Conservation (phyloP, 2,329 filamentous ascomycete genomes). For the Bipolaris bicolor region DNA sequence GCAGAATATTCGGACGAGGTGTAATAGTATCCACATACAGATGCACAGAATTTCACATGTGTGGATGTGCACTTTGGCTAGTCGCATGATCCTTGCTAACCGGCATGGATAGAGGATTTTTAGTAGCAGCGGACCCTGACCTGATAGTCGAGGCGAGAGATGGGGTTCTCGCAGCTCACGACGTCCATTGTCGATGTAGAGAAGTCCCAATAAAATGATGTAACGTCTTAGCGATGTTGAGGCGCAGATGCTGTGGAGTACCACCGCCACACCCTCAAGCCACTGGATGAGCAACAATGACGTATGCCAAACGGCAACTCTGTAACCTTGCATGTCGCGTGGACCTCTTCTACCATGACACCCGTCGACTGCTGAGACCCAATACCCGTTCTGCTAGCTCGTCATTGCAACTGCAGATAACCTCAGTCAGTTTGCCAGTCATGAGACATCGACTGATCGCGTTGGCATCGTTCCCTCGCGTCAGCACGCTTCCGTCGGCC, state of each 20-base stretch:
- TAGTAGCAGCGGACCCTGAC: neutral
- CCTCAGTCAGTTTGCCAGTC: slow-evolving; percentile 4
- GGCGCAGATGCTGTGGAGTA: neutral
- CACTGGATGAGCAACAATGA: slow-evolving; percentile 14
- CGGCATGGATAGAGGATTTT: neutral
- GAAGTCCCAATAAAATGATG: neutral
- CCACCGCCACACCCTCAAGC: slow-evolving; percentile 12
- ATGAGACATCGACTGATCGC: slow-evolving; percentile 44
- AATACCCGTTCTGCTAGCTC: slow-evolving; percentile 3
- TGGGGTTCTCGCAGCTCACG: neutral
- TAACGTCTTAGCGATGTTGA: neutral
- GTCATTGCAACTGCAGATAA: neutral
- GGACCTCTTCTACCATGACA: slow-evolving; percentile 5
- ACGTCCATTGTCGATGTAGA: neutral
- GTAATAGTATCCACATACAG: neutral
- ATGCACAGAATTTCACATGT: neutral
- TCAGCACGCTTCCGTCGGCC: slow-evolving; percentile 20
- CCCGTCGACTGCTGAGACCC: slow-evolving; percentile 1
- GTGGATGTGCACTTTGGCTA: neutral
- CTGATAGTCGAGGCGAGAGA: neutral
- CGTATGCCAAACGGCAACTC: slow-evolving; percentile 5
- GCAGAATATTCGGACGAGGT: neutral
- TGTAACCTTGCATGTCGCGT: slow-evolving; percentile 16
- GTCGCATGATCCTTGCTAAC: neutral
- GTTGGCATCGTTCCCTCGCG: slow-evolving; percentile 28